Evolutionary conservation across 2,329 filamentous ascomycete species (phyloP).

Genomic region (Colletotrichum sp.): DNA sequence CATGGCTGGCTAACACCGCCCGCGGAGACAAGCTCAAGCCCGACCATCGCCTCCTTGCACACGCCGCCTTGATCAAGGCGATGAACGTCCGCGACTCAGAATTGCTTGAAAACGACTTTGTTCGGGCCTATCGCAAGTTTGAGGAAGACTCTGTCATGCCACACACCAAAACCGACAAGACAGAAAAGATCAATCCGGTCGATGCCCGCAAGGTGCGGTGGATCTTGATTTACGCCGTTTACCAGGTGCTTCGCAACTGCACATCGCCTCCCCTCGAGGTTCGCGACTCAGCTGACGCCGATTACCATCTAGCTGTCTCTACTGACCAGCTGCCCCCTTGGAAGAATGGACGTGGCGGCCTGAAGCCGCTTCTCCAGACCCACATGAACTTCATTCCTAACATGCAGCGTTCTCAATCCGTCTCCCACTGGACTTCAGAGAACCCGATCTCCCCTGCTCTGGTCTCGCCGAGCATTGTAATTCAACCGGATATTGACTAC

Average conservation of each 20-base stretch:
- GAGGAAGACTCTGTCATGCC: slow-evolving; percentile 62
- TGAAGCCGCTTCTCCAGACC: slow-evolving; percentile 29
- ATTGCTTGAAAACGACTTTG: slow-evolving; percentile 56
- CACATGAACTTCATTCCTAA: slow-evolving; percentile 28
- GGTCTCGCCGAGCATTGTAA: slow-evolving; percentile 33
- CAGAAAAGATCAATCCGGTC: slow-evolving; percentile 60
- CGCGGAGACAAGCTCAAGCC: slow-evolving; percentile 45
- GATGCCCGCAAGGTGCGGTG: slow-evolving; percentile 80
- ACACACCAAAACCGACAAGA: slow-evolving; percentile 57
- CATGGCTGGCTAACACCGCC: slow-evolving; percentile 38
- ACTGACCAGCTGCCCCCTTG: slow-evolving; percentile 50
- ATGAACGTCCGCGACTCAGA: slow-evolving; percentile 47
- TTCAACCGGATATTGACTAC: slow-evolving; percentile 62
- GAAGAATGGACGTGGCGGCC: slow-evolving; percentile 35
- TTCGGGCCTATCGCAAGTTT: slow-evolving; percentile 72
- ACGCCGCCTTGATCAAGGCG: slow-evolving; percentile 57
- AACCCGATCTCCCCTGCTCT: neutral
- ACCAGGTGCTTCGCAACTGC: slow-evolving; percentile 73
- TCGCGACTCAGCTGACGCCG: slow-evolving; percentile 55
- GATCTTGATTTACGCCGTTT: slow-evolving; percentile 74
- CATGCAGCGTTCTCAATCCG: slow-evolving; percentile 19
- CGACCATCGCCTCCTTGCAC: slow-evolving; percentile 52
- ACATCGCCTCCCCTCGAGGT: slow-evolving; percentile 67
- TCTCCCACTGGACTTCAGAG: slow-evolving; percentile 2
- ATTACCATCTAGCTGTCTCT: slow-evolving; percentile 60